Percentiles rank a stretch among this genome's conserved stretches.
phyloP scores from a whole-genome alignment of 129 eudicot species.

The Apium graveolens region DNA sequence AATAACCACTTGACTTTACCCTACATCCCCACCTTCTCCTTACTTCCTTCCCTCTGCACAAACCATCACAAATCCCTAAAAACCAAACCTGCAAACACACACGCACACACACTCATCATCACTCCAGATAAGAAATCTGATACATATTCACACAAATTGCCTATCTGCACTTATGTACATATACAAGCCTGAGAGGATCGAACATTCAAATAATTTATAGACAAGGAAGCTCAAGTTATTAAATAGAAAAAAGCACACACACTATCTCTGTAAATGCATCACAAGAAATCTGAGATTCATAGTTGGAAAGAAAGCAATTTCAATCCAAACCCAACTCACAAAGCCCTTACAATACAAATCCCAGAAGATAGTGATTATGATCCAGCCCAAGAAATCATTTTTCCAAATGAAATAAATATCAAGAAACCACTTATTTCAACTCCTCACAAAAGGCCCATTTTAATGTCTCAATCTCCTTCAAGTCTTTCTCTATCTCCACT shows the following conservation, averaged over 20 bases:
- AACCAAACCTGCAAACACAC: not conserved
- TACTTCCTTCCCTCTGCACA: not conserved
- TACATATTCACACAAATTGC: too few relatives aligned
- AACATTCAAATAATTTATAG: not conserved
- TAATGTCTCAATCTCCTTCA: conserved; percentile 21
- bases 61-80: not conserved
- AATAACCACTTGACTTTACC: not conserved
- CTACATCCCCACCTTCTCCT: not conserved
- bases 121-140: not conserved
- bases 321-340: conserved; percentile 1
- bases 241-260: not conserved
- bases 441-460: conserved; percentile 24
- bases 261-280: conserved; percentile 35
- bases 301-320: conserved; percentile 36
- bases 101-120: not conserved
- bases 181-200: not conserved
- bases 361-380: conserved; percentile 5
- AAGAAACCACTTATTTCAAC: conserved; percentile 22
- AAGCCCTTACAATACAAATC: conserved; percentile 10
- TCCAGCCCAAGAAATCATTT: not conserved
- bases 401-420: conserved; percentile 17
- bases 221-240: not conserved
- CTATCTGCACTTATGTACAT: not conserved
- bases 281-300: conserved; percentile 42
- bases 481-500: conserved; percentile 7